Percentiles rank a stretch among this genome's conserved stretches.
Conservation (phyloP, 495 filamentous ascomycete genomes). For the Geopyxis carbonaria region DNA sequence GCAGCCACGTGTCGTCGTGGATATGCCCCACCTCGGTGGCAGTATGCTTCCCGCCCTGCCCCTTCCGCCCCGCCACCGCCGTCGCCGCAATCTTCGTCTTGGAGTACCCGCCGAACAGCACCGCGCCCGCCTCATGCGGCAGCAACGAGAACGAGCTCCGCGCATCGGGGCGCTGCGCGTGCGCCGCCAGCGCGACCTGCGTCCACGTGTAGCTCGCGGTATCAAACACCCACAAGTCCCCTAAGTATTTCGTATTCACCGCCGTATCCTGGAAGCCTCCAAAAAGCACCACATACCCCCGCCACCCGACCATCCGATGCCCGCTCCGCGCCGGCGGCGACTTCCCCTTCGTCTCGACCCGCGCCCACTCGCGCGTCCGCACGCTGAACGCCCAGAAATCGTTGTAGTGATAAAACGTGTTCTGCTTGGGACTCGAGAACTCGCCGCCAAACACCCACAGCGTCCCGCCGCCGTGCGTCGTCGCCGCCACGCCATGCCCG, state of each 20-base stretch:
- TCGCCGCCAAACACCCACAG: slow-evolving; percentile 83
- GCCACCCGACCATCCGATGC: slow-evolving; percentile 89
- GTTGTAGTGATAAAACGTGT: slow-evolving; percentile 98
- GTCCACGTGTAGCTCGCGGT: slow-evolving; percentile 27
- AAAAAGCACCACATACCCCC: slow-evolving; percentile 60
- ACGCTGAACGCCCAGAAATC: slow-evolving; percentile 92
- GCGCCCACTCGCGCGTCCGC: slow-evolving; percentile 67
- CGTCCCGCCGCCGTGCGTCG: slow-evolving; percentile 65
- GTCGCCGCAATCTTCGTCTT: slow-evolving; percentile 52
- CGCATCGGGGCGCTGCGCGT: slow-evolving; percentile 72
- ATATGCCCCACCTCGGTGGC: slow-evolving; percentile 47
- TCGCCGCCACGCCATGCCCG: slow-evolving; percentile 55
- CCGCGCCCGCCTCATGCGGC: slow-evolving; percentile 75
- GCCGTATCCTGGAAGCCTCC: slow-evolving; percentile 93
- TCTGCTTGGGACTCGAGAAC: slow-evolving; percentile 72
- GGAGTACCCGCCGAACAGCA: slow-evolving; percentile 84
- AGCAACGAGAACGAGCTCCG: slow-evolving; percentile 79
- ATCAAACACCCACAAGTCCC: slow-evolving; percentile 48
- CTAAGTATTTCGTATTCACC: slow-evolving; percentile 76
- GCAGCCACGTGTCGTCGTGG: slow-evolving; percentile 87
- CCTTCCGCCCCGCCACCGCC: slow-evolving; percentile 13
- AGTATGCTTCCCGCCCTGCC: slow-evolving; percentile 36
- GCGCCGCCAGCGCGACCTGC: slow-evolving; percentile 38
- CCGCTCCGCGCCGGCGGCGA: slow-evolving; percentile 78
- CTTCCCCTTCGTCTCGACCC: slow-evolving; percentile 62